Conservation (phyloP, 2,329 filamentous ascomycete species). For the Ascochyta viciae-villosae region DNA sequence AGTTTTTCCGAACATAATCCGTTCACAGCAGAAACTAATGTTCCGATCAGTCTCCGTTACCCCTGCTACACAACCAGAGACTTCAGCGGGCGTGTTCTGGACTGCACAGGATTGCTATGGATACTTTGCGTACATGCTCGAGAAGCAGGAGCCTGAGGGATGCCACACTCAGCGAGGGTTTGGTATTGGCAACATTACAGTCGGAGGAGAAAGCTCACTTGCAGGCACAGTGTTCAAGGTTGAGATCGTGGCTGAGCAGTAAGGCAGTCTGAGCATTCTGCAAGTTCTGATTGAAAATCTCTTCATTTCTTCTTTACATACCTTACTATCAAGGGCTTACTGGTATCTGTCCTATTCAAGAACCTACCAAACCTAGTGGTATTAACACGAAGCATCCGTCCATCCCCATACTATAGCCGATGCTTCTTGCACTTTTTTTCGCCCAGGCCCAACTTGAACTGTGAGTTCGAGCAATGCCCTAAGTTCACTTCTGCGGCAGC, state of each 20-base stretch:
- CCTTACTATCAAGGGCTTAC: too few species aligned
- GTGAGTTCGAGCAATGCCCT: too few species aligned
- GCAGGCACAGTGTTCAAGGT: conserved; percentile 34
- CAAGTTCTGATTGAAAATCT: too few species aligned
- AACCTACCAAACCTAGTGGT: too few species aligned
- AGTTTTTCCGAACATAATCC: not conserved
- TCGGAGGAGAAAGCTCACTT: conserved; percentile 30
- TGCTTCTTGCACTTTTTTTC: too few species aligned
- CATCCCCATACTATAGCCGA: too few species aligned
- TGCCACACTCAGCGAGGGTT: conserved; percentile 30
- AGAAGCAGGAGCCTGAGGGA: conserved; percentile 26
- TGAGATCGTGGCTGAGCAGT: conserved; percentile 21
- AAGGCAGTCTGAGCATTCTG: not conserved
- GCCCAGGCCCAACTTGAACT: too few species aligned
- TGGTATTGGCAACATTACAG: conserved; percentile 31
- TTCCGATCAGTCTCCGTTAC: conserved; percentile 31
- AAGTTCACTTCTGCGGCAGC: too few species aligned
- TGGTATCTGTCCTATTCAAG: too few species aligned
- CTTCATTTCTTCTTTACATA: too few species aligned
- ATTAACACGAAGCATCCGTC: too few species aligned
- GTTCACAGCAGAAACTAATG: conserved; percentile 1
- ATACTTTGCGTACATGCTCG: conserved; percentile 34
- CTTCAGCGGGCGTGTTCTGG: conserved; percentile 31
- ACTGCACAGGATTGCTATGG: conserved; percentile 37
- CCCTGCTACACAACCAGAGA: conserved; percentile 25